Conservation (phyloP, 2,329 filamentous ascomycete genomes). For the Penicillium sp. region DNA sequence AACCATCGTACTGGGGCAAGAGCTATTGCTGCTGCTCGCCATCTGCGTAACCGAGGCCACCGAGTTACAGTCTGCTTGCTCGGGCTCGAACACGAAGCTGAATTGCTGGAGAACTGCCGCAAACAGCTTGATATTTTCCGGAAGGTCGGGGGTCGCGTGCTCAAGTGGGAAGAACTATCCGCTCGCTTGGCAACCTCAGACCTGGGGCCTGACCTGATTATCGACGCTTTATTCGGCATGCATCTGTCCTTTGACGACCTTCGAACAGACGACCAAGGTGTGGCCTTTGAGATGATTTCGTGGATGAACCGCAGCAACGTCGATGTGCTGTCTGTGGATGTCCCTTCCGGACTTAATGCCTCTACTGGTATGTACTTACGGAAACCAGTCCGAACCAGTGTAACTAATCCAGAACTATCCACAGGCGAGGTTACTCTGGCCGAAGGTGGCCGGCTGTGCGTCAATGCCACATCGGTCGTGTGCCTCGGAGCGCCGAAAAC, state of each 20-base stretch:
- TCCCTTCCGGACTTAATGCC: constrained; percentile 84
- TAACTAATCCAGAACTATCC: constrained; percentile 17
- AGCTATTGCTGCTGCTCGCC: constrained; percentile 79
- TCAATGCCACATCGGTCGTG: constrained; percentile 78
- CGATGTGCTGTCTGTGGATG: constrained; percentile 80
- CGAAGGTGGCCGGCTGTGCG: constrained; percentile 75
- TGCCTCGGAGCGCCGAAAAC: constrained; percentile 83
- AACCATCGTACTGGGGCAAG: constrained; percentile 88
- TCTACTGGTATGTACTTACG: constrained; percentile 61
- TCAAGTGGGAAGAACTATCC: constrained; percentile 58
- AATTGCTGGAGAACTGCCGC: constrained; percentile 74
- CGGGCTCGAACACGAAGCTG: constrained; percentile 76
- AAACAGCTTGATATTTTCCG: constrained; percentile 81
- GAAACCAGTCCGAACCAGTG: not conserved
- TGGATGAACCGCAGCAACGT: constrained; percentile 90
- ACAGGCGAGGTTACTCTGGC: constrained; percentile 54
- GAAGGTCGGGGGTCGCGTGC: constrained; percentile 74
- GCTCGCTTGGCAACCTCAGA: constrained; percentile 52
- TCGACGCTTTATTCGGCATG: constrained; percentile 84
- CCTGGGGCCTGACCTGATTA: constrained; percentile 71
- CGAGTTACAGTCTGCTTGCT: constrained; percentile 81
- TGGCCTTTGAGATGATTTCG: constrained; percentile 83
- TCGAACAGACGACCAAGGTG: constrained; percentile 74
- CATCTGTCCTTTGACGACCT: constrained; percentile 88
- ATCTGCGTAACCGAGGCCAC: constrained; percentile 78